A percentile compares a stretch with the other conserved stretches of the same genome.
Evolutionary conservation across 768 basidiomycete species (phyloP).

Genomic region (Boletellus ananas): DNA sequence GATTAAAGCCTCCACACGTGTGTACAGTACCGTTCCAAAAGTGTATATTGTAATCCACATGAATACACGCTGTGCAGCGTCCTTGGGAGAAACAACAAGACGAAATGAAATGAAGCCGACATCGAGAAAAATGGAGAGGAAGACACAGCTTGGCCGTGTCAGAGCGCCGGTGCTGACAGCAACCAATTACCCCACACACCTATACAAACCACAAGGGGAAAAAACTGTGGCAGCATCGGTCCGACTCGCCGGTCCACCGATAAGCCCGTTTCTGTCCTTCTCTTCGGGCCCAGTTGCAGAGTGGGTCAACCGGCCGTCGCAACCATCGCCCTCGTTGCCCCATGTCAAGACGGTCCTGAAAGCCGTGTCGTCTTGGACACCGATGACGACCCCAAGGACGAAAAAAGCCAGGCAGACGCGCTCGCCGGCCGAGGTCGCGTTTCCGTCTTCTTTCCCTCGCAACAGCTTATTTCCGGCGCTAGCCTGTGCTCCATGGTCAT

Average conservation of each 20-base stretch:
- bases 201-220: no score
- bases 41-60: neutral
- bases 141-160: constrained; percentile 5
- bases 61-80: neutral
- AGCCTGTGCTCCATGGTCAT: neutral
- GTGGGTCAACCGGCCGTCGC: neutral
- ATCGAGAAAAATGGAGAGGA: neutral
- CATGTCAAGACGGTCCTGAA: constrained; percentile 3
- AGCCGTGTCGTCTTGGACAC: constrained; percentile 1
- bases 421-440: constrained; percentile 1
- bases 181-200: no score
- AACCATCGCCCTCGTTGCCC: constrained; percentile 11
- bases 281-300: neutral
- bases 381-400: neutral
- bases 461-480: neutral
- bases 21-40: neutral
- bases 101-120: neutral
- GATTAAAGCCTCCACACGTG: constrained; percentile 15
- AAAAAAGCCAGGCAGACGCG: neutral
- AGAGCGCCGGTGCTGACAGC: no score
- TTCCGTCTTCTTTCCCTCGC: neutral
- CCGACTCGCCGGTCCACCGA: neutral
- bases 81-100: neutral
- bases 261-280: neutral
- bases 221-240: neutral